A percentile compares a stretch with the other conserved stretches of the same genome.
Conservation (phyloP, 148 eudicot species). For the Cornus florida region DNA sequence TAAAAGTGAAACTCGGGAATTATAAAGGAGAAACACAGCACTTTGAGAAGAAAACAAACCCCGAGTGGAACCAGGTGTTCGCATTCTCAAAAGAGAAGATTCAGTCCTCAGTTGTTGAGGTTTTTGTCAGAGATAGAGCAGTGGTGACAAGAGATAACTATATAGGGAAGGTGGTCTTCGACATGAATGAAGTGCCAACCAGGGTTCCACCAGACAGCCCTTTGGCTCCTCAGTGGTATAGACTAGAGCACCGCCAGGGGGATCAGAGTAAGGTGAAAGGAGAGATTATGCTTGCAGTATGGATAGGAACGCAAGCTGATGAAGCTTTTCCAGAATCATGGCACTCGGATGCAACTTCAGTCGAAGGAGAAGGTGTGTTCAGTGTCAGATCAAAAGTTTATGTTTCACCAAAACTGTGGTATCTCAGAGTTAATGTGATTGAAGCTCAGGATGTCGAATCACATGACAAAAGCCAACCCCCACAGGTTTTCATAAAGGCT, state of each 20-base stretch:
- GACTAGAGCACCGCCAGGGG: conserved; percentile 50
- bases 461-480: conserved; percentile 43
- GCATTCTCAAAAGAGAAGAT: conserved; percentile 60
- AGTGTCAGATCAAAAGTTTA: conserved; percentile 70
- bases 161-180: conserved; percentile 51
- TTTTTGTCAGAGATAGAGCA: conserved; percentile 55
- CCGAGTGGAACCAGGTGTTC: conserved; percentile 71
- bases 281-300: conserved; percentile 77
- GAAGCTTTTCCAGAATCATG: conserved; percentile 84
- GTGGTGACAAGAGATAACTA: conserved; percentile 56
- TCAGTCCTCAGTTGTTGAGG: conserved; percentile 62
- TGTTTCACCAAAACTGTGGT: conserved; percentile 77
- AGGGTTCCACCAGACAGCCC: conserved; percentile 82
- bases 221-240: conserved; percentile 78
- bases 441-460: conserved; percentile 72
- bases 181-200: conserved; percentile 63
- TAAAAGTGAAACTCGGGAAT: conserved; percentile 64
- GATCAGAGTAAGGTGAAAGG: conserved; percentile 47
- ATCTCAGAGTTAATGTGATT: conserved; percentile 70
- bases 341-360: conserved; percentile 69
- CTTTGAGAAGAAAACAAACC: conserved; percentile 56
- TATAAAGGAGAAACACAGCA: conserved; percentile 60
- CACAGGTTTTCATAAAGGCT: conserved; percentile 64
- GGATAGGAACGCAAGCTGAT: conserved; percentile 85
- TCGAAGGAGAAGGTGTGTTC: conserved; percentile 64